Evolutionary conservation across 805 yeast genomes (phyloP).

Genomic region (Kodamaea nitidulidarum): DNA sequence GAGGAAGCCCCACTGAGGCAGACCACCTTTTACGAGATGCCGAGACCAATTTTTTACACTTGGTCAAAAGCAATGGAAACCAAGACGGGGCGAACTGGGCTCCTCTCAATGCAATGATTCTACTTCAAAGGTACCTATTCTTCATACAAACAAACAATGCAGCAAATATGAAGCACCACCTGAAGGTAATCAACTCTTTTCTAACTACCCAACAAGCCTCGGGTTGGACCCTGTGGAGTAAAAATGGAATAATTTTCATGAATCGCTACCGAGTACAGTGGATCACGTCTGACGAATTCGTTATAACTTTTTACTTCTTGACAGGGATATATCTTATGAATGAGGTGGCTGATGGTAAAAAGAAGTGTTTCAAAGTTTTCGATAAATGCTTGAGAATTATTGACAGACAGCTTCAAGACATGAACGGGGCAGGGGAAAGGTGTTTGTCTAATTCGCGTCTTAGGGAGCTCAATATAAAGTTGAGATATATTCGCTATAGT

Average conservation of each 20-base stretch:
- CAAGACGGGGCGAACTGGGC: background rate
- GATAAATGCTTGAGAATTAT: conserved; percentile 32
- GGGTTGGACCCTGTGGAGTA: conserved; percentile 20
- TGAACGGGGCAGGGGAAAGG: conserved; percentile 11
- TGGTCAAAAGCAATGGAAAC: background rate
- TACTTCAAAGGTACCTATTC: conserved; percentile 13
- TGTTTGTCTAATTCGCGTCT: conserved; percentile 20
- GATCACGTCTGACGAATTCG: conserved; percentile 42
- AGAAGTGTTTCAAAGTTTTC: conserved; percentile 35
- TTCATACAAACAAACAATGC: conserved; percentile 13
- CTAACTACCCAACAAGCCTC: conserved; percentile 14
- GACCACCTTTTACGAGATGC: conserved; percentile 8
- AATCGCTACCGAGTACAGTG: conserved; percentile 30
- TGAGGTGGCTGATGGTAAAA: conserved; percentile 31
- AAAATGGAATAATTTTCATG: conserved; percentile 7
- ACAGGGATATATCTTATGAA: conserved; percentile 38
- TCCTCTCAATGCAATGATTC: conserved; percentile 16
- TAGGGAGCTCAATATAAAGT: conserved; percentile 22
- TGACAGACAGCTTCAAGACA: conserved; percentile 20
- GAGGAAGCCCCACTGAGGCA: conserved; percentile 15
- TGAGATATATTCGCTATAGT: conserved; percentile 25
- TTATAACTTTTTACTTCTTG: conserved; percentile 37
- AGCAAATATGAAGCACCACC: conserved; percentile 9
- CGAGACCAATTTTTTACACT: background rate
- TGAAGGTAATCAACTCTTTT: conserved; percentile 13